phyloP scores from a whole-genome alignment of 371 early-diverging fungal genomes.

The Rhizopus microsporus region DNA sequence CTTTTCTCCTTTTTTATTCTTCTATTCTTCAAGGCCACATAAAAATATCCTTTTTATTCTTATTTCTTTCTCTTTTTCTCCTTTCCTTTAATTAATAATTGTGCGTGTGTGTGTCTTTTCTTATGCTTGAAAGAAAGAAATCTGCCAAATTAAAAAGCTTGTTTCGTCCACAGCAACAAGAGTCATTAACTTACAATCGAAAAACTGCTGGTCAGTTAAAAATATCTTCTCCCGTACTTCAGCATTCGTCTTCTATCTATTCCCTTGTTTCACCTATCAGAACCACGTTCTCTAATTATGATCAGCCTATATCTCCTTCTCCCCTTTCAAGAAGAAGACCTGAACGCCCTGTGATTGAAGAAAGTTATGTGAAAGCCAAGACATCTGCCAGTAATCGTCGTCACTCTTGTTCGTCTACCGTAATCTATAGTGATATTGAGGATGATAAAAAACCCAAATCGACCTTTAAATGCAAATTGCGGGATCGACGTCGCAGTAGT shows the following conservation, averaged over 20 bases:
- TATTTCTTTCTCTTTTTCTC: not conserved
- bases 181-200: slow-evolving; percentile 1
- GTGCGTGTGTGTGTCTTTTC: not conserved
- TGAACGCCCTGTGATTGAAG: slow-evolving; percentile 5
- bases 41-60: not conserved
- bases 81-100: not conserved
- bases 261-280: slow-evolving; percentile 46
- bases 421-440: slow-evolving; percentile 4
- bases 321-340: slow-evolving; percentile 16
- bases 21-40: not conserved
- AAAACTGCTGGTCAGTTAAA: slow-evolving; percentile 21
- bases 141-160: slow-evolving; percentile 15
- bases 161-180: slow-evolving; percentile 8
- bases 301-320: slow-evolving; percentile 34
- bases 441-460: not conserved
- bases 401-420: slow-evolving; percentile 31
- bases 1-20: not conserved
- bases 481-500: slow-evolving; percentile 21
- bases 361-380: not conserved
- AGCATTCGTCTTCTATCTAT: slow-evolving; percentile 45
- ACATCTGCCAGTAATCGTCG: slow-evolving; percentile 9
- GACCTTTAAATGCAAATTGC: slow-evolving; percentile 7
- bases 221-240: slow-evolving; percentile 42
- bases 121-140: slow-evolving; percentile 18
- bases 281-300: slow-evolving; percentile 20